phyloP scores from a whole-genome alignment of 164 flowering plant species.

The Stephania yunnanensis region DNA sequence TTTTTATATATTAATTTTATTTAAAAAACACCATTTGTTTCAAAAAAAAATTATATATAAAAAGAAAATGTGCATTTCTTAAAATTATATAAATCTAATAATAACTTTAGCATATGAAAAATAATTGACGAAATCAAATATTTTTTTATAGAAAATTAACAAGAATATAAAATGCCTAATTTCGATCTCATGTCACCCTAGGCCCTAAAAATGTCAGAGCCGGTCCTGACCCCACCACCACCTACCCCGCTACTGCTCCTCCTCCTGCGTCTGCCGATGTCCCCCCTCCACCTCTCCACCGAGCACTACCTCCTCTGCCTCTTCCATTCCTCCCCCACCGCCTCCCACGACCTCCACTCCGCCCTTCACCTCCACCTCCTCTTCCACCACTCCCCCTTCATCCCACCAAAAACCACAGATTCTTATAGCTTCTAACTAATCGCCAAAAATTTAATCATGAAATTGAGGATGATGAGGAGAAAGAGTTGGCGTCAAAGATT shows the following conservation, averaged over 20 bases:
- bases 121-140: too few relatives aligned
- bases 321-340: conserved; percentile 14
- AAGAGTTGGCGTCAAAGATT: conserved; percentile 19
- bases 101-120: too few relatives aligned
- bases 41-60: too few relatives aligned
- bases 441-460: conserved; percentile 17
- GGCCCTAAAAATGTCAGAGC: too few relatives aligned
- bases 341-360: conserved; percentile 32
- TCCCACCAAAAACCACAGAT: conserved; percentile 14
- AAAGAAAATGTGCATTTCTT: too few relatives aligned
- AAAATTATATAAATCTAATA: too few relatives aligned
- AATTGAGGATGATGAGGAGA: conserved; percentile 13
- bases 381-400: neutral
- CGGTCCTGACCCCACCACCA: neutral
- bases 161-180: too few relatives aligned
- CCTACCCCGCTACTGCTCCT: conserved; percentile 24
- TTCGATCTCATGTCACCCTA: too few relatives aligned
- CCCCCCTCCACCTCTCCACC: conserved; percentile 22
- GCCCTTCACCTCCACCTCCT: conserved; percentile 29
- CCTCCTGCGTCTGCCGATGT: conserved; percentile 20
- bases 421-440: conserved; percentile 48
- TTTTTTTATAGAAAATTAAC: too few relatives aligned
- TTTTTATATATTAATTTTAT: too few relatives aligned
- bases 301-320: conserved; percentile 34
- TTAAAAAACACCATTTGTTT: too few relatives aligned